Base-by-base conservation (phyloP, 805 yeast genomes). In the Candida sonorensis region DNA sequence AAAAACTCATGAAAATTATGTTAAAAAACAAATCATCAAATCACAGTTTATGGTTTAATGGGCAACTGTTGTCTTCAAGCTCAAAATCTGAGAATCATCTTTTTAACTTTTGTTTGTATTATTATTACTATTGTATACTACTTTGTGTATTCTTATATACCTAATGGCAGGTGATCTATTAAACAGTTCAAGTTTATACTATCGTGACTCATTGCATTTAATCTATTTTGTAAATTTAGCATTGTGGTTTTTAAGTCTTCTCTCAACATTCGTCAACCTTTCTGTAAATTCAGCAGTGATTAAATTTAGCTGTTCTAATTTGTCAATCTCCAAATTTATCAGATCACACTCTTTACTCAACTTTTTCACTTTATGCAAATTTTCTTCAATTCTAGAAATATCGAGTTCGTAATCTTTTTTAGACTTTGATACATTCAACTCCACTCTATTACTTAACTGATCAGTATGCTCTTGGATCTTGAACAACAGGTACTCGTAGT, bases 401-500 rank as follows among this genome's bases (percentile, higher is more conserved):
- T 50, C 53, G 7, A 21, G 13, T 21, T 50, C 55, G 22, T 51
- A 46, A 14, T 45, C 34, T 5, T 29, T 29, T 31, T 51, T 51
- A 9, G 49, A 44, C 5, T 44, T 43, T 6, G 44, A 29, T 2
- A 59, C 52, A 28, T 50, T 50, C 6, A 41, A 29, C 12, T 44
- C 51, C 2, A 59, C 52, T 27, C 45, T 44, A 23, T 53, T 51
- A 10, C 59, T 43, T n/a, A 59, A 52, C 2, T 62, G 56, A 15
- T 65, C 55, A 6, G 81, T 66, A 33, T 68, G 66, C 38, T 76
- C 82, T 28, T 68, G 66, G 31, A 82, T 77, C 48, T 72, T 75
- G 57, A 62, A 77, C 50, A 81, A 50, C 24, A 82, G 53, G 44
- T 79, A 77, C 45, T 82, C 90, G 49, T 71, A 81, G 33, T 68